Evolutionary conservation across 331 rosid species (phyloP).

Genomic region (Saraca asoca): DNA sequence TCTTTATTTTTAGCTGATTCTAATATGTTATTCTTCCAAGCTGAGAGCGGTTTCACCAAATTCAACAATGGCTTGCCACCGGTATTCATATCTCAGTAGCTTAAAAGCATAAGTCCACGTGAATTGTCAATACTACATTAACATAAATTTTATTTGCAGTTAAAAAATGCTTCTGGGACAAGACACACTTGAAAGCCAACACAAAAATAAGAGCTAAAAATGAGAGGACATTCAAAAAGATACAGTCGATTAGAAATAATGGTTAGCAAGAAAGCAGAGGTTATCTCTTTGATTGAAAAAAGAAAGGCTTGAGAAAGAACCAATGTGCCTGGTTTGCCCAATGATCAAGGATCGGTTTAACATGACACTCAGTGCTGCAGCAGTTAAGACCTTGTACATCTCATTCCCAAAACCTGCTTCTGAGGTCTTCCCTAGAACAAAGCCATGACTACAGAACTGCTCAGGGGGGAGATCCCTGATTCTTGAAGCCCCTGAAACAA

Average conservation of each 20-base stretch:
- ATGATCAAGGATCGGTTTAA: slow-evolving; percentile 94
- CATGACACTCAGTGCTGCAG: slow-evolving; percentile 84
- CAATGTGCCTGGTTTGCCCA: slow-evolving; percentile 99
- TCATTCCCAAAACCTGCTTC: slow-evolving; percentile 99
- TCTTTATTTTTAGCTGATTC: slow-evolving; percentile 10
- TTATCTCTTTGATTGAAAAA: slow-evolving; percentile 38
- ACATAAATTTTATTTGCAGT: slow-evolving; percentile 8
- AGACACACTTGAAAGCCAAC: slow-evolving; percentile 24
- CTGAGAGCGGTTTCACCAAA: slow-evolving; percentile 24
- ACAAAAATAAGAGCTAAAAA: neutral
- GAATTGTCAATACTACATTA: slow-evolving; percentile 4
- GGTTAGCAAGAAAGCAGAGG: slow-evolving; percentile 1
- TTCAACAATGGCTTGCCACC: neutral
- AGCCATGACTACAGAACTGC: slow-evolving; percentile 85
- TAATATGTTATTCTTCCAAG: neutral
- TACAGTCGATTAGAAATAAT: slow-evolving; percentile 13
- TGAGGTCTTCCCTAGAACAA: slow-evolving; percentile 86
- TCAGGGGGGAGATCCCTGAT: slow-evolving; percentile 68
- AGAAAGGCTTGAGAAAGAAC: slow-evolving; percentile 90
- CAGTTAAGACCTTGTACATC: slow-evolving; percentile 91
- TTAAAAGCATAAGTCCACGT: neutral
- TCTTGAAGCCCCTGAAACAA: slow-evolving; percentile 77
- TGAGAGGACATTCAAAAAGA: slow-evolving; percentile 14
- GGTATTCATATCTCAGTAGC: slow-evolving; percentile 5
- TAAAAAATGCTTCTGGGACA: neutral